A percentile compares a stretch with the other conserved stretches of the same genome.
phyloP scores from a whole-genome alignment of 176 grass and related monocot species.

The Dactylis glomerata region DNA sequence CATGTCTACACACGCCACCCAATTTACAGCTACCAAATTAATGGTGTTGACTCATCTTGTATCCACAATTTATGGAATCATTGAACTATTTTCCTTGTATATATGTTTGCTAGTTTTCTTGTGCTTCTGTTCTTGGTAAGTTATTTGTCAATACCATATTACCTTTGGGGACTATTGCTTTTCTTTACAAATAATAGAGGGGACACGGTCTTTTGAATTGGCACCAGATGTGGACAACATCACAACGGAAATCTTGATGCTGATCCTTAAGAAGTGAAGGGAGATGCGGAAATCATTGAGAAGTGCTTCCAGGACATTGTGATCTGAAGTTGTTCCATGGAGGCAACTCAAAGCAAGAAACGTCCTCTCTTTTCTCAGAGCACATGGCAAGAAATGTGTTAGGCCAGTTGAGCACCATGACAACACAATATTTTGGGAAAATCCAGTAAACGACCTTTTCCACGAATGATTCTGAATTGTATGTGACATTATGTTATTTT shows the following conservation, averaged over 20 bases:
- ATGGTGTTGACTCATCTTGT: background rate
- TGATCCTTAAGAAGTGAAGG: no score
- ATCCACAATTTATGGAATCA: background rate
- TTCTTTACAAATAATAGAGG: background rate
- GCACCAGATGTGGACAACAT: background rate
- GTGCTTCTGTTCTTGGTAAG: background rate
- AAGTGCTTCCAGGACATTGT: background rate
- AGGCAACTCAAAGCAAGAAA: background rate
- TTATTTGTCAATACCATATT: constrained; percentile 1
- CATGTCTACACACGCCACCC: background rate
- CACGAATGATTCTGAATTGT: background rate
- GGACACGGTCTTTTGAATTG: background rate
- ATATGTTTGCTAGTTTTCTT: background rate
- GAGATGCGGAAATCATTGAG: background rate
- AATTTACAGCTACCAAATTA: constrained; percentile 2
- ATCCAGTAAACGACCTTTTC: background rate
- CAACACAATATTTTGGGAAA: background rate
- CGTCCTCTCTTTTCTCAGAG: background rate
- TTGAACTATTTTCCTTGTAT: background rate
- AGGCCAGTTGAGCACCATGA: background rate
- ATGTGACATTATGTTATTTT: background rate
- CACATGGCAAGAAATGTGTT: background rate
- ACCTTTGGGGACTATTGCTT: background rate
- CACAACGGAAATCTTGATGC: no score
- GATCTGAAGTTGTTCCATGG: background rate